Evolutionary conservation across 129 eudicot species (phyloP).

Genomic region (Tanacetum coccineum): DNA sequence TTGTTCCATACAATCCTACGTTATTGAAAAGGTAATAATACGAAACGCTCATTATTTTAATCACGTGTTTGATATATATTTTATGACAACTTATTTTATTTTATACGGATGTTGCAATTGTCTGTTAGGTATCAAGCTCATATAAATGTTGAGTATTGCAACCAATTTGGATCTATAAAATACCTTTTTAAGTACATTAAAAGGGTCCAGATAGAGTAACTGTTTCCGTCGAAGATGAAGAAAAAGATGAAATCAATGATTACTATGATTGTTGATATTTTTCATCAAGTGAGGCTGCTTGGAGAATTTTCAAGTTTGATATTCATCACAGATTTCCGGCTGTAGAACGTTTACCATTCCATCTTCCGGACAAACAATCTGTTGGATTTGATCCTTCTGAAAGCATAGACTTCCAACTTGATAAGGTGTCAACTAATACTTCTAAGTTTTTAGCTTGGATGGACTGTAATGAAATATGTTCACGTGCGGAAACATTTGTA

Average conservation of each 20-base stretch:
- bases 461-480: too few relatives aligned
- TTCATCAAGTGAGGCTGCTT: background rate
- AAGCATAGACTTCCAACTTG: too few relatives aligned
- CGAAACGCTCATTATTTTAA: too few relatives aligned
- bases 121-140: background rate
- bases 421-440: too few relatives aligned
- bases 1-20: too few relatives aligned
- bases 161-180: too few relatives aligned
- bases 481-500: too few relatives aligned
- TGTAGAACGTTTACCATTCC: background rate
- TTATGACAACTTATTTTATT: background rate
- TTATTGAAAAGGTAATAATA: too few relatives aligned
- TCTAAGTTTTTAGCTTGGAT: too few relatives aligned
- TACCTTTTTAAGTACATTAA: background rate
- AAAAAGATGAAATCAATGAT: background rate
- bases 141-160: background rate
- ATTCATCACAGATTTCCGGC: background rate
- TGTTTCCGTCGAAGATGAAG: background rate
- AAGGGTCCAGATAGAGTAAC: background rate
- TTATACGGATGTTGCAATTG: background rate
- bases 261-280: background rate
- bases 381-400: background rate
- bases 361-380: background rate
- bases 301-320: conserved; percentile 7
- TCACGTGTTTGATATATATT: too few relatives aligned